phyloP scores from a whole-genome alignment of 2,329 filamentous ascomycete genomes.

The Colletotrichum ledebouriae region DNA sequence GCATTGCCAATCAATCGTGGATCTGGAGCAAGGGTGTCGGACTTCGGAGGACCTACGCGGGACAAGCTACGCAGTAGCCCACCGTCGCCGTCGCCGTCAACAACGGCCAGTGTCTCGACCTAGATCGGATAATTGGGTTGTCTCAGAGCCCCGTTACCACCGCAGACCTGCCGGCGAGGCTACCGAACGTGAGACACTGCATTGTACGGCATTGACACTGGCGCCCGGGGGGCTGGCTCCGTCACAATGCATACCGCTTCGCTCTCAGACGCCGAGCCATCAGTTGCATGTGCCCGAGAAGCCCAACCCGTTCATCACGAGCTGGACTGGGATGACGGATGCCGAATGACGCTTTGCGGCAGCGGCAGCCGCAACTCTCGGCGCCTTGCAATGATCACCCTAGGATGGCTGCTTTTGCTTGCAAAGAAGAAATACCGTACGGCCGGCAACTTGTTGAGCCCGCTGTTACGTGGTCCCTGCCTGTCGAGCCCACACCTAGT shows the following conservation, averaged over 20 bases:
- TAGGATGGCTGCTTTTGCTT: constrained; percentile 10
- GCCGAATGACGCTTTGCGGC: constrained; percentile 27
- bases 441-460: constrained; percentile 37
- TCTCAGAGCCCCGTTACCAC: constrained; percentile 33
- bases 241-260: constrained; percentile 28
- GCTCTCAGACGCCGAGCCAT: constrained; percentile 17
- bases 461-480: constrained; percentile 34
- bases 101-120: constrained; percentile 35
- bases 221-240: constrained; percentile 28
- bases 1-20: constrained; percentile 29
- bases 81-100: constrained; percentile 12
- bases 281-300: constrained; percentile 25
- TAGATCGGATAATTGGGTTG: constrained; percentile 33
- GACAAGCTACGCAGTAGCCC: constrained; percentile 5
- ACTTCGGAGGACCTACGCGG: constrained; percentile 31
- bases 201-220: constrained; percentile 33
- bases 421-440: constrained; percentile 36
- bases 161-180: constrained; percentile 22
- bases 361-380: constrained; percentile 15
- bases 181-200: constrained; percentile 30
- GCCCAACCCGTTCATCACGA: not conserved
- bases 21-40: constrained; percentile 28
- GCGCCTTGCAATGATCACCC: constrained; percentile 23
- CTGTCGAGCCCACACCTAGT: constrained; percentile 19
- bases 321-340: constrained; percentile 8